Percentiles rank a stretch among this genome's conserved stretches.
phyloP scores from a whole-genome alignment of 2,329 filamentous ascomycete species.

The Colletotrichum coccodes region DNA sequence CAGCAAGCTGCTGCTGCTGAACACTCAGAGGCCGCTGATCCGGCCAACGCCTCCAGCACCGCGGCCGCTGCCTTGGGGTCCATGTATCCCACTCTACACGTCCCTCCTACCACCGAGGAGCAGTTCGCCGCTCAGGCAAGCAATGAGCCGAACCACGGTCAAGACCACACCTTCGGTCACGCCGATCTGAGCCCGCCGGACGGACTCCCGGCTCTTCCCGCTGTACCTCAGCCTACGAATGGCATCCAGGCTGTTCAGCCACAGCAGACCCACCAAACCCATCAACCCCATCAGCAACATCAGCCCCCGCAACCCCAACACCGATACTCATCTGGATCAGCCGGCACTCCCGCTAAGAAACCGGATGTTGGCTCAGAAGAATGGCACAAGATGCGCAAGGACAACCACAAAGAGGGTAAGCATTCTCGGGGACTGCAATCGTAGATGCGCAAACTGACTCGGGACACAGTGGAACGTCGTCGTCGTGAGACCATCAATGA shows the following conservation, averaged over 20 bases:
- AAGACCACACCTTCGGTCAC: slow-evolving; percentile 47
- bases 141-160: slow-evolving; percentile 45
- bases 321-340: slow-evolving; percentile 46
- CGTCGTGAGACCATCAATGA: slow-evolving; percentile 99
- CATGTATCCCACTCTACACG: slow-evolving; percentile 69
- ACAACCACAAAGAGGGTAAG: slow-evolving; percentile 98
- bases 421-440: slow-evolving; percentile 8
- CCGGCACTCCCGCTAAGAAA: slow-evolving; percentile 66
- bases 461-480: slow-evolving; percentile 86
- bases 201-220: slow-evolving; percentile 27
- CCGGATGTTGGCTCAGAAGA: slow-evolving; percentile 95
- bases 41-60: slow-evolving; percentile 66
- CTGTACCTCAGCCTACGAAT: slow-evolving; percentile 31
- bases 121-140: slow-evolving; percentile 65
- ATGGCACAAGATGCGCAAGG: slow-evolving; percentile 97
- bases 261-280: slow-evolving; percentile 34
- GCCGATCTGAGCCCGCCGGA: slow-evolving; percentile 49
- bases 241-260: slow-evolving; percentile 26
- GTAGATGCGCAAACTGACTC: slow-evolving; percentile 36
- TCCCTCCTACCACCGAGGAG: slow-evolving; percentile 67
- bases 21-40: slow-evolving; percentile 59
- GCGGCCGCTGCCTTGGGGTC: slow-evolving; percentile 67
- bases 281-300: slow-evolving; percentile 36
- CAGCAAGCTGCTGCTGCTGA: slow-evolving; percentile 62
- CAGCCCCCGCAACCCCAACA: slow-evolving; percentile 39